Evolutionary conservation across 2,329 filamentous ascomycete genomes (phyloP).

Genomic region (Aspergillus viridinutans): DNA sequence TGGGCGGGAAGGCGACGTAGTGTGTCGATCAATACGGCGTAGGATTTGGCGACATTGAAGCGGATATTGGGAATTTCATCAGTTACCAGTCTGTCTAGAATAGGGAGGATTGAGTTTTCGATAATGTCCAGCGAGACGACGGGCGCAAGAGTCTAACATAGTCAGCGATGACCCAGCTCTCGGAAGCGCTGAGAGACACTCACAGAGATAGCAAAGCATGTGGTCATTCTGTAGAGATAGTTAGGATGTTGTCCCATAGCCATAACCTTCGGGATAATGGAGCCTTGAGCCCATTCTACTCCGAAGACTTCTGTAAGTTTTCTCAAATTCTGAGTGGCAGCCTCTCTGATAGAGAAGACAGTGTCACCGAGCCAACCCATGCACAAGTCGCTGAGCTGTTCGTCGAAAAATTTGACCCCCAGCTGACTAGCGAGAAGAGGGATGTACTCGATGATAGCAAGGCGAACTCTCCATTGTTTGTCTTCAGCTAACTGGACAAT

Average conservation of each 20-base stretch:
- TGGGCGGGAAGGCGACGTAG: constrained; percentile 85
- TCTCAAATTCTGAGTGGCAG: constrained; percentile 94
- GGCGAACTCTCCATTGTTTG: constrained; percentile 96
- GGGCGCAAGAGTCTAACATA: constrained; percentile 75
- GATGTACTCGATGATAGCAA: constrained; percentile 99
- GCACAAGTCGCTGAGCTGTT: constrained; percentile 90
- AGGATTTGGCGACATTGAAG: constrained; percentile 99
- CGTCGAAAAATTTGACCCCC: constrained; percentile 96
- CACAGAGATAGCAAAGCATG: constrained; percentile 98
- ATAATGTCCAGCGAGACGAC: constrained; percentile 94
- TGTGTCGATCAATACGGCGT: constrained; percentile 83
- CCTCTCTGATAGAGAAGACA: constrained; percentile 97
- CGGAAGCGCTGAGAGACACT: constrained; percentile 39
- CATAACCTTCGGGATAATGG: constrained; percentile 98
- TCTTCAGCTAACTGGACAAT: constrained; percentile 97
- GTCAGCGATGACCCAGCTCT: constrained; percentile 22
- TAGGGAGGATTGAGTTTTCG: constrained; percentile 86
- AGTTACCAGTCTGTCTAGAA: constrained; percentile 87
- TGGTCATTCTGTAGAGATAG: constrained; percentile 99
- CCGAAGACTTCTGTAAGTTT: constrained; percentile 98
- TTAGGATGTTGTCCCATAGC: constrained; percentile 97
- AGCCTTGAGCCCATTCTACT: constrained; percentile 93
- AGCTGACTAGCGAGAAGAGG: constrained; percentile 92
- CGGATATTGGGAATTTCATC: constrained; percentile 99
- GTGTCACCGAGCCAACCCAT: constrained; percentile 99